Percentiles rank a stretch among this genome's conserved stretches.
Evolutionary conservation across 1,284 basidiomycete species (phyloP).

Genomic region (Papiliotrema nemorosa): DNA sequence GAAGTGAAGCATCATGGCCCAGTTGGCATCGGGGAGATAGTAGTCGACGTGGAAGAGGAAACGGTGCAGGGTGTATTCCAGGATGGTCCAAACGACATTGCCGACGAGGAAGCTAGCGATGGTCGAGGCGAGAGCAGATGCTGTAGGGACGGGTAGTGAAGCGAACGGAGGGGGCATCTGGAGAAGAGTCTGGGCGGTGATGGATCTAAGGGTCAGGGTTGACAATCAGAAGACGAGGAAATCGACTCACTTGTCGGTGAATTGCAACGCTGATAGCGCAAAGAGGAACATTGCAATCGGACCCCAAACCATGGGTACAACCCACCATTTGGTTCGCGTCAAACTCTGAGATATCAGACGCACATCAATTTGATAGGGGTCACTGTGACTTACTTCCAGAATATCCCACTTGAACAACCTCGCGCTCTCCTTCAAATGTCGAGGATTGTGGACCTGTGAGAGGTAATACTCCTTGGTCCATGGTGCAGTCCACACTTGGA

Average conservation of each 20-base stretch:
- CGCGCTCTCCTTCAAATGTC: constrained; percentile 82
- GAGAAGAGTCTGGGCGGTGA: constrained; percentile 33
- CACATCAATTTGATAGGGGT: not conserved
- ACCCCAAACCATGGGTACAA: constrained; percentile 87
- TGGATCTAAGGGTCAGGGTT: constrained; percentile 18
- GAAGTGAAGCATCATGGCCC: constrained; percentile 85
- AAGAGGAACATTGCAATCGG: constrained; percentile 82
- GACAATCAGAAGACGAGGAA: not conserved
- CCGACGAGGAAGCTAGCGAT: constrained; percentile 70
- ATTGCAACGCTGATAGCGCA: constrained; percentile 76
- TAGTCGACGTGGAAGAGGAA: constrained; percentile 97
- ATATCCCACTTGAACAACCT: constrained; percentile 78
- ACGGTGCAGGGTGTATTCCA: constrained; percentile 94
- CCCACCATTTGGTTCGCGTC: constrained; percentile 90
- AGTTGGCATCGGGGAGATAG: constrained; percentile 76
- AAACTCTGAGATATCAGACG: constrained; percentile 57
- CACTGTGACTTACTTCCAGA: constrained; percentile 60
- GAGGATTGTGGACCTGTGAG: constrained; percentile 92
- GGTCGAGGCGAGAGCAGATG: constrained; percentile 50
- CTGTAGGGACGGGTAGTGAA: constrained; percentile 26
- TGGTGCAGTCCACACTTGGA: constrained; percentile 39
- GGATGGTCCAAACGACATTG: constrained; percentile 86
- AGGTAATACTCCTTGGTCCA: constrained; percentile 89
- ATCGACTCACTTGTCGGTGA: constrained; percentile 53
- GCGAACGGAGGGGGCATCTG: constrained; percentile 24